Percentiles rank a stretch among this genome's conserved stretches.
Evolutionary conservation across 352 stramenopile species (phyloP).

Genomic region (Stramenopiles sp.): DNA sequence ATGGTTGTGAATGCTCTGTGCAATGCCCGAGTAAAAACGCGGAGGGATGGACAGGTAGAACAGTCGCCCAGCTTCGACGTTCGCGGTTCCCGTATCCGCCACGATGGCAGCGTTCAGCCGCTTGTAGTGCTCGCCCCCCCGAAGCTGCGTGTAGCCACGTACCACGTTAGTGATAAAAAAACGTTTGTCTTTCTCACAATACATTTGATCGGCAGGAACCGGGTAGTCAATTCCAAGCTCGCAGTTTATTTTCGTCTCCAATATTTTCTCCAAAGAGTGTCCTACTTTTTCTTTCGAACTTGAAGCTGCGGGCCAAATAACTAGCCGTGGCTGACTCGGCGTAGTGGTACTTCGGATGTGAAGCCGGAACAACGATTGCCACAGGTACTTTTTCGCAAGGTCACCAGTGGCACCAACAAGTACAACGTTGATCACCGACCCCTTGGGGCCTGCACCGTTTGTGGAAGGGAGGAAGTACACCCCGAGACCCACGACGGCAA

Average conservation of each 20-base stretch:
- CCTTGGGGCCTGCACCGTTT: too few species aligned
- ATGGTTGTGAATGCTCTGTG: slow-evolving; percentile 14
- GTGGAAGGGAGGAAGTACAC: too few species aligned
- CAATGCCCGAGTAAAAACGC: slow-evolving; percentile 27
- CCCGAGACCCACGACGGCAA: too few species aligned
- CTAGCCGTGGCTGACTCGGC: slow-evolving; percentile 25
- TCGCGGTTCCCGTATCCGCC: background rate
- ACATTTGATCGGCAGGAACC: slow-evolving; percentile 16
- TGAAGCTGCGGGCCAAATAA: slow-evolving; percentile 28
- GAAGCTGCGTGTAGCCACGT: slow-evolving; percentile 30
- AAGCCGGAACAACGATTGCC: slow-evolving; percentile 41
- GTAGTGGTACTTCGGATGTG: slow-evolving; percentile 24
- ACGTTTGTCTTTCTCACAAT: slow-evolving; percentile 29
- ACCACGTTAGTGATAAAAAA: slow-evolving; percentile 14
- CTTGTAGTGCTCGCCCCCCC: slow-evolving; percentile 23
- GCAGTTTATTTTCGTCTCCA: slow-evolving; percentile 26
- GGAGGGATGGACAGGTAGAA: slow-evolving; percentile 54
- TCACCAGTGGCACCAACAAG: slow-evolving; percentile 46
- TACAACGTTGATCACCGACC: slow-evolving; percentile 29
- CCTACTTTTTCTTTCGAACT: slow-evolving; percentile 27
- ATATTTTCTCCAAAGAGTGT: slow-evolving; percentile 22
- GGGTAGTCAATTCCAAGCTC: slow-evolving; percentile 27
- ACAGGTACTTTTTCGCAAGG: slow-evolving; percentile 54
- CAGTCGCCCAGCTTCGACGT: slow-evolving; percentile 27
- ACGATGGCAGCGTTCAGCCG: background rate